Evolutionary conservation across 306 rosid species (phyloP).

Genomic region (Prunus kanzakura): DNA sequence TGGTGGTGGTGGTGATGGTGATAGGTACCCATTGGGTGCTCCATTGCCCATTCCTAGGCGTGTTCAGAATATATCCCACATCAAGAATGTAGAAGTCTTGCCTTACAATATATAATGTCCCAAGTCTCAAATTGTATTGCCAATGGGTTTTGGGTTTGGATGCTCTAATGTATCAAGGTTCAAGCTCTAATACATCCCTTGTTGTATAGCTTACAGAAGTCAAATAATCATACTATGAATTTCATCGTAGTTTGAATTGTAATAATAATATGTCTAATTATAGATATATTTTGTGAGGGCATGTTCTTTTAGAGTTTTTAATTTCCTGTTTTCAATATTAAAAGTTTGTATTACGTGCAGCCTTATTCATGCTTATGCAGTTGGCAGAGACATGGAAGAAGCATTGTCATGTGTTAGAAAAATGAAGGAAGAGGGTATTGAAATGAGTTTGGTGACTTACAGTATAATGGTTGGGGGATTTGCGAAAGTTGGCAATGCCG

Average conservation of each 20-base stretch:
- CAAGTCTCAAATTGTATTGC: not conserved
- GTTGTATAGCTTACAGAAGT: not conserved
- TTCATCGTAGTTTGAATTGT: not conserved
- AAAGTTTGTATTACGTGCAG: conserved; percentile 58
- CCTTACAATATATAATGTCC: not conserved
- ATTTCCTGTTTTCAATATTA: conserved; percentile 23
- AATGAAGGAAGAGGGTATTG: conserved; percentile 89
- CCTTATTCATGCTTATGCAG: conserved; percentile 98
- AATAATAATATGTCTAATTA: not conserved
- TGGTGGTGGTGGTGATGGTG: too few relatives aligned
- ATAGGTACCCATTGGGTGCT: too few relatives aligned
- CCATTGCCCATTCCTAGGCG: too few relatives aligned
- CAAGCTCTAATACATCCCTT: not conserved
- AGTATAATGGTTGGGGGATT: conserved; percentile 90
- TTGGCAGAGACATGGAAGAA: conserved; percentile 99
- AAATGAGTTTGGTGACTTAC: conserved; percentile 88
- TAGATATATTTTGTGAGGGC: not conserved
- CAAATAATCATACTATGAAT: not conserved
- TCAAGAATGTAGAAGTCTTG: not conserved
- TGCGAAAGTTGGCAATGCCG: conserved; percentile 67
- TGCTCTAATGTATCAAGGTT: not conserved
- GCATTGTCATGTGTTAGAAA: conserved; percentile 85
- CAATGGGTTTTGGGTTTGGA: not conserved
- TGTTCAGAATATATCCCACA: not conserved
- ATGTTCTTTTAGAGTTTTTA: not conserved